Base-by-base conservation (phyloP, 805 yeast genomes). In the Metschnikowia santaceciliae region DNA sequence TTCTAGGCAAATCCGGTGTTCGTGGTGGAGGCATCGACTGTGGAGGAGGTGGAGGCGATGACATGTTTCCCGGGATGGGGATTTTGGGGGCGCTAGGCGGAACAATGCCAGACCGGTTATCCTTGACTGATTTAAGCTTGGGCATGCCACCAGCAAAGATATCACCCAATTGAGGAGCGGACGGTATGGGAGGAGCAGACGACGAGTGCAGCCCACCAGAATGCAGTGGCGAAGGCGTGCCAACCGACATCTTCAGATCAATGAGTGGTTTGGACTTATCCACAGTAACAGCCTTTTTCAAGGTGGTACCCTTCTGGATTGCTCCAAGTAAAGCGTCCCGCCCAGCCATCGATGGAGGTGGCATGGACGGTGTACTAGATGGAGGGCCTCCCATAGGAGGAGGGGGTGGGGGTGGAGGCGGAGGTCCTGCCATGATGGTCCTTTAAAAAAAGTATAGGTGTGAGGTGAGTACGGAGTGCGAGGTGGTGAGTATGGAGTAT, bases 61-160 rank as follows among this genome's bases (percentile, higher is more conserved):
- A 26, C 17, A 42, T 32, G 37, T n/a, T 15, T 23, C 30, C 48
- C 15, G 46, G 20, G 15, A 35, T 59, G 2, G 78, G 77, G 34
- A 71, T 63, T 33, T 60, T 54, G 6, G 80, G 79, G 2, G 77
- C 75, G 14, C 71, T 59, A 7, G 61, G 55, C 1, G 76, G 75
- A 10, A 71, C 63, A 14, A 70, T 60, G 1, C 68, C 71, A 15
- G 68, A 38, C 36, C 77, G 63, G 53, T 71, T 72, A 52, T 74
- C 76, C 32, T 54, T 53, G 7, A 62, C 64, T 39, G 66, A 64
- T 47, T 79, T 81, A 54, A 88, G 72, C 60, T 85, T 85, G 6
- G 95, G 94, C 67, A 88, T 76, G 1, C 95, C 95, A 5, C 86
- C 88, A 3, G 94, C 90, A 67, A 85, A 83, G 14, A 85, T 74